These are phyloP conservation scores for Globisporangium camurandrum DNA, from an alignment of 352 stramenopile genomes.

Conservation along the genomic window DNA sequence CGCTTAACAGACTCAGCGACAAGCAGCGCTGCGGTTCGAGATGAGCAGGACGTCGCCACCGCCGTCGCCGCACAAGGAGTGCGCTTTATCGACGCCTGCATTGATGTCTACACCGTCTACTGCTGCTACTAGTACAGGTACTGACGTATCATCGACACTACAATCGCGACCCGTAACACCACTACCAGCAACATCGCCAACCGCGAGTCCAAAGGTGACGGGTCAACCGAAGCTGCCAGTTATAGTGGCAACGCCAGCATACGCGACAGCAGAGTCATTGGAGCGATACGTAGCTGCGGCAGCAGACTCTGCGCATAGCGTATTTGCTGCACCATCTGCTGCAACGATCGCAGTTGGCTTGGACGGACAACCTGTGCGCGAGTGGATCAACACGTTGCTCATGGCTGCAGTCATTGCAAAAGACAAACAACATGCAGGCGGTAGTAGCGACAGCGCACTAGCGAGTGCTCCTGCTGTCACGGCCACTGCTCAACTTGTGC, in stretches of 20 bases:
- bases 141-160: background rate
- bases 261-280: too few relatives aligned
- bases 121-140: too few relatives aligned
- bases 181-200: background rate
- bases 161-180: background rate
- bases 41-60: too few relatives aligned
- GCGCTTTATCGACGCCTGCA: too few relatives aligned
- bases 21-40: too few relatives aligned
- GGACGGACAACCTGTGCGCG: slow-evolving; percentile 36
- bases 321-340: background rate
- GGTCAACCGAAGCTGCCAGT: background rate
- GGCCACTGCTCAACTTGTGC: background rate
- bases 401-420: slow-evolving; percentile 71
- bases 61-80: too few relatives aligned
- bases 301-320: background rate
- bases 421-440: slow-evolving; percentile 28
- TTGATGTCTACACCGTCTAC: too few relatives aligned
- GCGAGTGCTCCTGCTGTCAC: slow-evolving; percentile 1
- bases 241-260: background rate
- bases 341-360: slow-evolving; percentile 6
- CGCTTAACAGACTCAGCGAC: too few relatives aligned
- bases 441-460: background rate
- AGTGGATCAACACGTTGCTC: slow-evolving; percentile 78
- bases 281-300: too few relatives aligned
- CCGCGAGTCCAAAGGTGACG: too few relatives aligned